Evolutionary conservation across 306 rosid genomes (phyloP), one percentile per base, ranked within the genome.

Genomic region (Quillaja saponaria): DNA sequence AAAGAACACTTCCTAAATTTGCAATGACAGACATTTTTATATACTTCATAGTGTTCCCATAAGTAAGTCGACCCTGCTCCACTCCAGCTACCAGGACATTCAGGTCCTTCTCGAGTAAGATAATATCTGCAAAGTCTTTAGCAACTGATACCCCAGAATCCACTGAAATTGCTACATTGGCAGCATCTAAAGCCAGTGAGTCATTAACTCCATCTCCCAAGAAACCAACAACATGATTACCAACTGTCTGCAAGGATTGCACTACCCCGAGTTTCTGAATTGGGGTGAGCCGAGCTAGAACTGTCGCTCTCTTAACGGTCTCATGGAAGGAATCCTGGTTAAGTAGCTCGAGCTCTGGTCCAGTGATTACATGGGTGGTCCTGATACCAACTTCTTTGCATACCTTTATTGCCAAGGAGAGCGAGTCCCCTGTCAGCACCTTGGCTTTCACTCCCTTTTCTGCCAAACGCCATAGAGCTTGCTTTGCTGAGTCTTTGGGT

Each of bases 41-140:
- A 79, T 85, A 89, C 75, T 83, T 89, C 95, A 89, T 89, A 47
- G 96, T 85, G 80, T 89, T 89, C 41, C 95, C 96, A 28, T 79
- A 89, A 2, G 87, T 83, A 34, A 85, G 77, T 20, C 95, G 73
- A 0, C 96, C 96, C 3, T 85, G 96, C 73, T 85, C 95, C 39
- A 85, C 96, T 52, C 96, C 96, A 0, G 90, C 85, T 2, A 77
- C 82, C 6, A 89, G 88, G 51, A 89, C 96, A 10, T 89, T 89
- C 10, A 89, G 82, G 55, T 89, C 96, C 69, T 89, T 85, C 81
- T 89, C 96, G 6, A 89, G 86, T 52, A 89, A 66, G 71, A 89
- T 89, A 18, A 89, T 89, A 38, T 89, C 96, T 13, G 96, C 92
- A 58, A 83, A 83, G 66, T 83, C 94, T 73, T 89, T 89, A 7